Evolutionary conservation across 2,329 filamentous ascomycete species (phyloP), one percentile per base, ranked within the genome.

Genomic region (Simplicillium sp.): DNA sequence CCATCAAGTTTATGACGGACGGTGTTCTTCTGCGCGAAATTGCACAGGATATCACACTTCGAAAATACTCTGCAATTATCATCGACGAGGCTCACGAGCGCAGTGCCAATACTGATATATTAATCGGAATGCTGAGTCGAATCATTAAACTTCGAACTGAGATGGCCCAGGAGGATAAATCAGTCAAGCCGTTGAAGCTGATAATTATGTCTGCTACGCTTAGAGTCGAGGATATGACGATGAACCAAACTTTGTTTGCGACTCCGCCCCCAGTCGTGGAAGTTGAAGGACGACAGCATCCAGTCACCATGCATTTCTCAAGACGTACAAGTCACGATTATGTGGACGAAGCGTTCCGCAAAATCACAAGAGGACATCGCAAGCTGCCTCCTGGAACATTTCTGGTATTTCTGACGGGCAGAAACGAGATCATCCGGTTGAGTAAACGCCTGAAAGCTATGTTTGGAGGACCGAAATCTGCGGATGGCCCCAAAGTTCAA

Each of bases 1-100:
- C 87, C 6, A 78, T 98, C 59, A 98, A 98, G 59, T 98, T 97
- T 65, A 96, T 98, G 89, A 98, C 92, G 0, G 92, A 98, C 60
- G 92, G 92, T 73, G 88, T 98, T 20, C 68, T 98, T 44, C 73
- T 98, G 9, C 82, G 92, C 42, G 92, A 98, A 61, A 83, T 96
- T 40, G 82, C 86, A 1, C 82, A 92, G 48, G 92, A 98, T 56
- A 87, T 97, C 54, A 74, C 87, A 0, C 65, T 98, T 35, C 78
- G 75, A 38, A 94, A 94, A 52, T 98, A 98, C 60, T 96, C 90
- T 1, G 85, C 84, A 12, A 85, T 98, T 39, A 77, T 98, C 37
- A 90, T 98, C 45, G 92, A 98, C 54, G 92, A 98, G 62, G 92
- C 92, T 2, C 92, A 98, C 66, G 92, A 98, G 60, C 79, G 94